These are phyloP conservation scores for Phytophthora cajani DNA, from an alignment of 352 stramenopile genomes.

Conservation along the genomic window DNA sequence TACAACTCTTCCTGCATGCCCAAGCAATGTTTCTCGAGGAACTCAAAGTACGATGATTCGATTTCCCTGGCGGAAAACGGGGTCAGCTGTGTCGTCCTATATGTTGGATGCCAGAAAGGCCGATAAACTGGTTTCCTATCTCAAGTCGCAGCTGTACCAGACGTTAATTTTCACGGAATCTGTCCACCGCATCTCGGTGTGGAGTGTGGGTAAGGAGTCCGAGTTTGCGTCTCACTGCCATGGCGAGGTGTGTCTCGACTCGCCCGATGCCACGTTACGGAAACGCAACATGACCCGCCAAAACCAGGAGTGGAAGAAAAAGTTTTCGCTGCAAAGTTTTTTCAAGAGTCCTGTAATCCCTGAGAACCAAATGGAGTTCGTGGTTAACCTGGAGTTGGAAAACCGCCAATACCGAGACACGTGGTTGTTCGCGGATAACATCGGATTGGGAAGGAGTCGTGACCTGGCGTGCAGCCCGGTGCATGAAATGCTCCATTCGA, in stretches of 20 bases:
- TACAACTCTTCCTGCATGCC: constrained; percentile 63
- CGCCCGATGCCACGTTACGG: constrained; percentile 48
- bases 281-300: constrained; percentile 51
- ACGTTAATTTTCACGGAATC: constrained; percentile 76
- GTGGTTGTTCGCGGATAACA: constrained; percentile 78
- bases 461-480: constrained; percentile 68
- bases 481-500: constrained; percentile 69
- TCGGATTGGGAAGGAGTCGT: constrained; percentile 65
- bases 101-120: constrained; percentile 33
- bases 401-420: constrained; percentile 56
- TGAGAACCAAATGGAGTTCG: constrained; percentile 74
- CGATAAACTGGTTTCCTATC: constrained; percentile 42
- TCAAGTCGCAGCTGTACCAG: constrained; percentile 60
- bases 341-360: constrained; percentile 69
- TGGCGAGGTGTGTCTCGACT: constrained; percentile 52
- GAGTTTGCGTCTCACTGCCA: constrained; percentile 66
- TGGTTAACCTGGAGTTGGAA: constrained; percentile 66
- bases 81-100: constrained; percentile 51
- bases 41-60: constrained; percentile 71
- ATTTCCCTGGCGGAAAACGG: constrained; percentile 67
- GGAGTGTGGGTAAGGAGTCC: constrained; percentile 71
- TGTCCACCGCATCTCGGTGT: constrained; percentile 64
- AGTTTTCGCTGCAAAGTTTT: constrained; percentile 79
- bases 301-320: constrained; percentile 82
- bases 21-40: constrained; percentile 57